These are phyloP conservation scores for Castanea sativa DNA, from an alignment of 306 rosid species.

Conservation along the genomic window DNA sequence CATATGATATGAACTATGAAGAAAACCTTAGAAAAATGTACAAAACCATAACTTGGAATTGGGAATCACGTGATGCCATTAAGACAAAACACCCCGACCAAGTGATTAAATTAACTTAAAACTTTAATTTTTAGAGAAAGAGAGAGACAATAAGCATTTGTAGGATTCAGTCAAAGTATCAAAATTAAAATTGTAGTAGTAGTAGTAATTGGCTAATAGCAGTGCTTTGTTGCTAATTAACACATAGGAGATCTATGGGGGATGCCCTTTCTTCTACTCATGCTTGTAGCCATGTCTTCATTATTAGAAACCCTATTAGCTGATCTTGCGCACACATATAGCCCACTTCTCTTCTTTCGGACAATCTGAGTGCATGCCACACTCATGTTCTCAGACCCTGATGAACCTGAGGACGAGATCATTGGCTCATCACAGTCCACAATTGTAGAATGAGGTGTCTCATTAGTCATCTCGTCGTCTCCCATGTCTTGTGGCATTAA, in stretches of 20 bases:
- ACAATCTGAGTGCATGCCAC: conserved; percentile 58
- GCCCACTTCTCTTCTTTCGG: conserved; percentile 83
- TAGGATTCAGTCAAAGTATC: conserved; percentile 60
- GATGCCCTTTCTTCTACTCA: conserved; percentile 92
- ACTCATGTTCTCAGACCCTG: conserved; percentile 71
- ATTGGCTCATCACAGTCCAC: conserved; percentile 72
- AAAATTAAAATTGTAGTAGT: conserved; percentile 13
- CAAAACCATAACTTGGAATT: conserved; percentile 85
- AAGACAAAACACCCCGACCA: conserved; percentile 98
- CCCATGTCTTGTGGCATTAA: conserved; percentile 77
- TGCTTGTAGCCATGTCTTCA: conserved; percentile 76
- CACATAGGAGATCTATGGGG: conserved; percentile 96
- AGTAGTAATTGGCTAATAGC: background rate
- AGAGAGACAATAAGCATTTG: conserved; percentile 37
- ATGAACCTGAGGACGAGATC: conserved; percentile 67
- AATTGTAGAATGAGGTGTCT: conserved; percentile 63
- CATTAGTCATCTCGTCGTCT: conserved; percentile 66
- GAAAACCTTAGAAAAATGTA: conserved; percentile 15
- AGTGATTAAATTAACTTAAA: conserved; percentile 68
- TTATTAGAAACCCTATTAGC: conserved; percentile 55
- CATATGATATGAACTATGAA: background rate
- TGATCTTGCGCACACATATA: conserved; percentile 63
- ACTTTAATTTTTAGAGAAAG: conserved; percentile 41
- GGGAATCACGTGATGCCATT: conserved; percentile 97
- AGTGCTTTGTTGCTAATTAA: conserved; percentile 15